These are phyloP conservation scores for Chrysosporium queenslandicum DNA, from an alignment of 2,329 filamentous ascomycete genomes.

Conservation along the genomic window DNA sequence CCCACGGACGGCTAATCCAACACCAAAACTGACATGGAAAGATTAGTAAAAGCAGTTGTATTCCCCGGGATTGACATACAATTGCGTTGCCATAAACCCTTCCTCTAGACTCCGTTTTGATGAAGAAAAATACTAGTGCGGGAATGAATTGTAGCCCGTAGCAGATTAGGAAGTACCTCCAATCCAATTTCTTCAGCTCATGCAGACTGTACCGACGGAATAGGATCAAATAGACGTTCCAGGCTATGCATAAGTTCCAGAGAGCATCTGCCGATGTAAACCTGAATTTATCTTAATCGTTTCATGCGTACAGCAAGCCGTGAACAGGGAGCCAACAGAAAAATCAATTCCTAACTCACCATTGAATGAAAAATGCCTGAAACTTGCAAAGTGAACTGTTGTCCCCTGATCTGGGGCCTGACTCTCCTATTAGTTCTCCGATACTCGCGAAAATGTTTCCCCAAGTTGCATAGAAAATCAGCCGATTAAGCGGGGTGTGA, in stretches of 20 bases:
- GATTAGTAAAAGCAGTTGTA: not conserved
- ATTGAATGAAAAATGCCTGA: conserved; percentile 72
- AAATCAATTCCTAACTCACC: conserved; percentile 44
- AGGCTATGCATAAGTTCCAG: conserved; percentile 72
- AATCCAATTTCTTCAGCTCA: conserved; percentile 57
- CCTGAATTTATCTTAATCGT: conserved; percentile 37
- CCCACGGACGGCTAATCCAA: conserved; percentile 60
- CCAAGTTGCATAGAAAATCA: conserved; percentile 74
- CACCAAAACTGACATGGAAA: conserved; percentile 56
- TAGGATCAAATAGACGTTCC: conserved; percentile 74
- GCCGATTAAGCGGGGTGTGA: conserved; percentile 54
- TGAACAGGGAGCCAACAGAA: not conserved
- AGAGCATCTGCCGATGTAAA: conserved; percentile 67
- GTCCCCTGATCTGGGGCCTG: conserved; percentile 43
- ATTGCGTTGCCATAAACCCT: conserved; percentile 64
- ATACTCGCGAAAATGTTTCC: conserved; percentile 71
- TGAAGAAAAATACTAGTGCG: conserved; percentile 57
- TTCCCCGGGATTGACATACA: conserved; percentile 32
- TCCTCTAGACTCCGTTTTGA: conserved; percentile 44
- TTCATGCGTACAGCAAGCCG: not conserved
- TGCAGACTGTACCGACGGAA: conserved; percentile 60
- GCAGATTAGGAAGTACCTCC: conserved; percentile 57
- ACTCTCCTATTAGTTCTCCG: conserved; percentile 61
- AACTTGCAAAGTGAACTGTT: conserved; percentile 58
- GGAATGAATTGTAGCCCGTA: conserved; percentile 66